Evolutionary conservation across 2,329 filamentous ascomycete genomes (phyloP).

Genomic region (Paraphaeosphaeria minitans): DNA sequence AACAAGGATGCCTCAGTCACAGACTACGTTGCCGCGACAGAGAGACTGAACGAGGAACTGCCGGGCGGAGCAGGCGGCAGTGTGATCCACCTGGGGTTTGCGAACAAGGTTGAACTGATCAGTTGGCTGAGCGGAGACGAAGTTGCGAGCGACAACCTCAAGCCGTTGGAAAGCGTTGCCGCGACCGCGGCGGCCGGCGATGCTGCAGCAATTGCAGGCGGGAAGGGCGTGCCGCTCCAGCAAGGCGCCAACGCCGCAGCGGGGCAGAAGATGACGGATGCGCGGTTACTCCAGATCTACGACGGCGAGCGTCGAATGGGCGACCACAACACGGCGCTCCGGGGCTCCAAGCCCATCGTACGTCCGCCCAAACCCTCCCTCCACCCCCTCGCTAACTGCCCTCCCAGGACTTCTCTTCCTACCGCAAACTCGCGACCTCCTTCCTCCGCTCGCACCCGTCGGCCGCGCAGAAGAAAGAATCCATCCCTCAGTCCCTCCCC

Average conservation of each 20-base stretch:
- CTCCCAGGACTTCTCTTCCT: conserved; percentile 85
- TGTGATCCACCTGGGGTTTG: conserved; percentile 88
- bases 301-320: conserved; percentile 89
- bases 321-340: conserved; percentile 84
- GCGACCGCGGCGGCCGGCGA: conserved; percentile 53
- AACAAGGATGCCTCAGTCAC: conserved; percentile 89
- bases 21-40: conserved; percentile 86
- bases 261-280: conserved; percentile 64
- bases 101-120: conserved; percentile 88
- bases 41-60: conserved; percentile 79
- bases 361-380: conserved; percentile 33
- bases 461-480: conserved; percentile 26
- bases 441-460: conserved; percentile 65
- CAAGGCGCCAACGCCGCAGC: conserved; percentile 45
- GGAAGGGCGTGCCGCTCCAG: conserved; percentile 49
- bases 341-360: conserved; percentile 88
- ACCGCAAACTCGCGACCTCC: conserved; percentile 80
- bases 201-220: conserved; percentile 59
- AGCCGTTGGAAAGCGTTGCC: conserved; percentile 71
- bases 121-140: conserved; percentile 91
- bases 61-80: conserved; percentile 64
- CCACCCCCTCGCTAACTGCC: conserved; percentile 9
- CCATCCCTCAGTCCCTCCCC: conserved; percentile 43
- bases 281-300: conserved; percentile 85
- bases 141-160: conserved; percentile 84